phyloP scores from a whole-genome alignment of 78 protist species.

The Dictyostelium firmibasis region DNA sequence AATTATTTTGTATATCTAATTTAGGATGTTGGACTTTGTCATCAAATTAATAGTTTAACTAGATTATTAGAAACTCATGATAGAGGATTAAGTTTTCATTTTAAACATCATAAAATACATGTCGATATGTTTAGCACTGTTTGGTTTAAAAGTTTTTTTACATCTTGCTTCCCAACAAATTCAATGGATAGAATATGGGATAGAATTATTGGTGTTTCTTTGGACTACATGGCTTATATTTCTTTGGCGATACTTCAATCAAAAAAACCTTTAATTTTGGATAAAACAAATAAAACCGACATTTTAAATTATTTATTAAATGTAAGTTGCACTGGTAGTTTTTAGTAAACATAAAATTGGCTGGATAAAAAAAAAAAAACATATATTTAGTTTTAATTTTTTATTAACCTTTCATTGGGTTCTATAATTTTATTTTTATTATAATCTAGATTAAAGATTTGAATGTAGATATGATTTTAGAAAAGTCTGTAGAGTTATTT shows the following conservation, averaged over 20 bases:
- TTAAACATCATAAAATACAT: slow-evolving; percentile 25
- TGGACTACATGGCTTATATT: slow-evolving; percentile 73
- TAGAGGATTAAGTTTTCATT: slow-evolving; percentile 27
- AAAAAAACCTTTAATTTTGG: slow-evolving; percentile 55
- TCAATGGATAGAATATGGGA: slow-evolving; percentile 70
- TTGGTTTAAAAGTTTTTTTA: slow-evolving; percentile 71
- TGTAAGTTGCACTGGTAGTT: background rate
- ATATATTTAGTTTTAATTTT: background rate
- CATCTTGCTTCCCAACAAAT: slow-evolving; percentile 33
- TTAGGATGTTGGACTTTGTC: slow-evolving; percentile 60
- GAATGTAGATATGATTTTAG: slow-evolving; percentile 41
- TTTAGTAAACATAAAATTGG: background rate
- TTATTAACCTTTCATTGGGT: background rate
- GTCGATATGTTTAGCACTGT: slow-evolving; percentile 46
- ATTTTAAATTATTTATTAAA: slow-evolving; percentile 55
- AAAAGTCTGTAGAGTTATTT: slow-evolving; percentile 47
- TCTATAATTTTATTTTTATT: background rate
- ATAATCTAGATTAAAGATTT: slow-evolving; percentile 63
- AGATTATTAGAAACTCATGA: slow-evolving; percentile 59
- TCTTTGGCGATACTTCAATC: slow-evolving; percentile 44
- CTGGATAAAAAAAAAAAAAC: background rate
- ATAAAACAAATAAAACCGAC: slow-evolving; percentile 18
- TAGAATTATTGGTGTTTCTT: slow-evolving; percentile 69
- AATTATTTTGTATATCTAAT: background rate
- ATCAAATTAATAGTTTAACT: slow-evolving; percentile 61